Base-by-base conservation (phyloP, 345 rosid species). In the Citrus glauca region DNA sequence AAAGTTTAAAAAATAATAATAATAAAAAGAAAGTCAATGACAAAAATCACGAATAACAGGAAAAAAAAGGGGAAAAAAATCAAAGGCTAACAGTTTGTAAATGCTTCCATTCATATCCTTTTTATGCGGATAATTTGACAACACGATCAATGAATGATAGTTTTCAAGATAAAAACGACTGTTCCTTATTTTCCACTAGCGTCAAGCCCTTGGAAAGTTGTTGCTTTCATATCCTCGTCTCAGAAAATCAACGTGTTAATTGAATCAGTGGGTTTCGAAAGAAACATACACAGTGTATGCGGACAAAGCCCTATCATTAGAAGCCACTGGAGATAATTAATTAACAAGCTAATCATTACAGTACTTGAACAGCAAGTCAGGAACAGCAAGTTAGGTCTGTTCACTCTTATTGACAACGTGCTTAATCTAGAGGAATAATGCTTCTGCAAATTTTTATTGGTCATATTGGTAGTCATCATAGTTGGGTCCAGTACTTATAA, bases 31-130 rank as follows among this genome's bases (percentile, higher is more conserved):
- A 19, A 28, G 61, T 70, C 73, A 50, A 70, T 70, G 56, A 25
- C 9, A 40, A 14, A 30, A 40, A 73, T 60, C 55, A 73, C 38
- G 55, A 40, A 24, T 2, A 40, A 57, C 45, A 8, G 2, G 25
- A 3, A 55, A 72, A 30, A 9, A 40, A 40, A 40, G 1, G 6
- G 0, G 32, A 3, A 38, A 38, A 22, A 37, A 32, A 32, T 32
- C 24, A 0, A 71, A 33, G 33, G 38, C n/a, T 48, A 6, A 17
- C 22, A 30, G 6, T 35, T 30, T 53, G 33, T 7, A 24, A 25
- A 37, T 35, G 76, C 66, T 60, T 22, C 55, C 76, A 59, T 59
- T 33, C 55, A 60, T n/a, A 56, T 72, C 48, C 77, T 40, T 74
- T 60, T 73, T 33, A 6, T 13, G 30, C 4, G 66, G 55, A 30